Percentiles rank a stretch among this genome's conserved stretches.
Conservation (phyloP, 2,329 filamentous ascomycete species). For the Periconia sp. region DNA sequence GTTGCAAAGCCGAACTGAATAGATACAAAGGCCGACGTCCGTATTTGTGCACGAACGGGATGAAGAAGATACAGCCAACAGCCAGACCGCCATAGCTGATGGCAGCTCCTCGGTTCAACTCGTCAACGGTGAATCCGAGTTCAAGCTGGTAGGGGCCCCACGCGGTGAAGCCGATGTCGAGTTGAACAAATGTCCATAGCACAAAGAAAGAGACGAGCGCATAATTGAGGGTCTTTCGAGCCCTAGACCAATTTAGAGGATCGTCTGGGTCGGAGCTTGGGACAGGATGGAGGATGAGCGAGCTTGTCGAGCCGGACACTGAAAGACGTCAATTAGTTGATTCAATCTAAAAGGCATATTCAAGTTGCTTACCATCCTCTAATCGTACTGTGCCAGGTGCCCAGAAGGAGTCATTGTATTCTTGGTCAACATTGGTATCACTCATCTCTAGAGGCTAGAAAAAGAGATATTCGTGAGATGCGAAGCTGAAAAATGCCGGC, state of each 20-base stretch:
- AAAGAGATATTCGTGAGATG: too few relatives aligned
- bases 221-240: slow-evolving; percentile 52
- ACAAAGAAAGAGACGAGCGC: slow-evolving; percentile 51
- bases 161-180: slow-evolving; percentile 49
- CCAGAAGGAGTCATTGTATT: slow-evolving; percentile 13
- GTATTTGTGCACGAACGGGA: slow-evolving; percentile 56
- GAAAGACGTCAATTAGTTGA: slow-evolving; percentile 2
- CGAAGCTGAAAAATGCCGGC: too few relatives aligned
- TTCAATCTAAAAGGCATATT: background rate
- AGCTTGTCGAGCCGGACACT: slow-evolving; percentile 7
- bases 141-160: slow-evolving; percentile 53
- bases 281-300: slow-evolving; percentile 15
- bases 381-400: slow-evolving; percentile 16
- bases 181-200: slow-evolving; percentile 49
- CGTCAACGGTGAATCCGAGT: slow-evolving; percentile 49
- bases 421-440: background rate
- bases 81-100: slow-evolving; percentile 51
- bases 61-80: slow-evolving; percentile 51
- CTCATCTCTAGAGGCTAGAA: background rate
- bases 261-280: slow-evolving; percentile 19
- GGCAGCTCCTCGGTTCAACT: slow-evolving; percentile 55
- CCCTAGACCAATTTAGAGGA: slow-evolving; percentile 50
- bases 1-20: slow-evolving; percentile 48
- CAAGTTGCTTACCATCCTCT: slow-evolving; percentile 10
- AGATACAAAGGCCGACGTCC: slow-evolving; percentile 56